Evolutionary conservation across 768 basidiomycete species (phyloP), one percentile per base, ranked within the genome.

Genomic region (Lanmaoa pseudosensibilis): DNA sequence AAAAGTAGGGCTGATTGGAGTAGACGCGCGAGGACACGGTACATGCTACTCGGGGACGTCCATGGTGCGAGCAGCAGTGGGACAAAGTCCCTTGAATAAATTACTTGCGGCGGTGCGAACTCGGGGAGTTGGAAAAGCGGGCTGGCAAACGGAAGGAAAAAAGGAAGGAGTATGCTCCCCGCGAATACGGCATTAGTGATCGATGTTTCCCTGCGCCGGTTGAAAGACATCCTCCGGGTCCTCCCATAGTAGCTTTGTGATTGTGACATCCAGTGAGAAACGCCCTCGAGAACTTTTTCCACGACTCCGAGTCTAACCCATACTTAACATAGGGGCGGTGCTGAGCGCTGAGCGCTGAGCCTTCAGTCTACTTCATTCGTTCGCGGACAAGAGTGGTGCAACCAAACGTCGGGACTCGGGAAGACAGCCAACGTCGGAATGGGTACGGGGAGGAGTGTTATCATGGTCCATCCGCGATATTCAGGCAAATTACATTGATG

Each of bases 81-180:
- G 11, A 68, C 46, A 1, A 74, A 55, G 54, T 77, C 66, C 36
- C 62, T 65, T 9, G 72, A 67, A 52, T 74, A 67, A 49, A 77
- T 66, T 21, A 77, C 44, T 64, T 75, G 76, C 18, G 70, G 75
- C 12, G 77, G 76, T 2, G 71, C 68, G 50, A 77, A 78, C 63
- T 67, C 68, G 32, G 65, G 56, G 18, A 62, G 49, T 9, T 36
- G 61, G 34, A 61, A 60, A 21, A 54, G 23, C 3, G 57, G 46
- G 27, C 45, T 48, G 23, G 58, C 9, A 23, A 60, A 45, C 1
- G 61, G 41, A 23, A 61, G 43, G 13, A 57, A 36, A 2, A 64
- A 56, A 34, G 64, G 52, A 21, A 64, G 46, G 33, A 69, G 36
- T 12, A 56, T 16, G 13, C 50, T 61, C 5, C 41, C 37, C 1